Base-by-base conservation (phyloP, 495 filamentous ascomycete genomes). In the Aspergillus kassunensis region DNA sequence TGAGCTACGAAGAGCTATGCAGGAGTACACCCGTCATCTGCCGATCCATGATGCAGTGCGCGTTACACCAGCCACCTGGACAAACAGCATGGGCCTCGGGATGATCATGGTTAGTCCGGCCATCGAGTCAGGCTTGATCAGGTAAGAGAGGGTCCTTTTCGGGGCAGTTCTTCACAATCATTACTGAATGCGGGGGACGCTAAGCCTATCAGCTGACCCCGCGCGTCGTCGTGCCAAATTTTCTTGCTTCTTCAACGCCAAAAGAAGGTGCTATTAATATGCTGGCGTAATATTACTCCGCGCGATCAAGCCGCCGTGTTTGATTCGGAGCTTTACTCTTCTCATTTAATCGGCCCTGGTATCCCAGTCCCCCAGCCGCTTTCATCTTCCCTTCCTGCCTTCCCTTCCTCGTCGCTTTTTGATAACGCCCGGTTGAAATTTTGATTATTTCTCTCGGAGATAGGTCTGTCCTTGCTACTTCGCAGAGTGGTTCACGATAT, bases 101-200 rank as follows among this genome's bases (percentile, higher is more conserved):
- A n/a, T n/a, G n/a, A n/a, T 30, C 43, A 10, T 9, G 24, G 24
- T 4, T 27, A 9, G 30, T 11, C 7, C 6, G 30, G 30, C 13
- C 30, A 11, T 45, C 52, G n/a, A n/a, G n/a, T n/a, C n/a, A n/a
- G n/a, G n/a, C n/a, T 51, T n/a, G 31, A 49, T 47, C 30, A 43
- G 31, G 46, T 31, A 51, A 35, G 19, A 11, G 18, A 21, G 20
- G n/a, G 23, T 12, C 44, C 44, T 24, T 10, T 35, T 46, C 30
- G 10, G 18, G 44, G 6, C 12, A 1, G 9, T 51, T 51, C 36
- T 36, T 37, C 40, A 49, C 43, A 49, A 41, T 35, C 27, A 56
- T 62, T 62, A 57, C 59, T 57, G 37, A 33, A 59, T 62, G 59
- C 56, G 59, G 59, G 59, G 59, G 56, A 54, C 52, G 44, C 55